Base-by-base conservation (phyloP, 108 stramenopile species). In the Skeletonema tropicum region DNA sequence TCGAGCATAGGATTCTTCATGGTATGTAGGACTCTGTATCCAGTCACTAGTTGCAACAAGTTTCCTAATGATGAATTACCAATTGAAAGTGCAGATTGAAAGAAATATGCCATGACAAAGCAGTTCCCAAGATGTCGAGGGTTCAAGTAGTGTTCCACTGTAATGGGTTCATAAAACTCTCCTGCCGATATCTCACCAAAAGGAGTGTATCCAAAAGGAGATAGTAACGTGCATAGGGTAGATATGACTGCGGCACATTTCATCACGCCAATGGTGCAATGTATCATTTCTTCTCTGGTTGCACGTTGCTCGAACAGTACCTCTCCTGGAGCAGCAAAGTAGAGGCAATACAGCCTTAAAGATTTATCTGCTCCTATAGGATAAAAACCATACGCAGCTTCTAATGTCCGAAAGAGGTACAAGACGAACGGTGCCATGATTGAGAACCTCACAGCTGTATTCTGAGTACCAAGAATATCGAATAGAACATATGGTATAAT, bases 1-100 rank as follows among this genome's bases (percentile, higher is more conserved):
- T 66, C 85, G 25, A 90, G 64, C 70, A 93, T 82, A 5, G 78
- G 78, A 13, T 72, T 73, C 2, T 58, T 31, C 78, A 79, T 79
- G 11, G 58, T 29, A 31, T 55, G 7, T 0, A 49, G 42, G 1
- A 57, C 71, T 64, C 66, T 71, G 62, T 68, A 73, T 23, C 78
- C 78, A 3, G 65, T 38, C 12, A 71, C 29, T 9, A 55, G 21
- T 57, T 73, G 71, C 6, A 73, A 60, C 3, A 19, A 9, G 36
- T 52, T 72, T 5, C 71, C 71, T 3, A 62, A 31, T 0, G 21
- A 14, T 5, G 78, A 58, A 46, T 60, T 57, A 1, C 66, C 70
- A 10, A 79, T 17, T 1, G 71, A 66, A 23, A 79, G 48, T 21
- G 39, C 78, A 32, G 72, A 71, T 31, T 79, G 78, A 59, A 79